phyloP scores from a whole-genome alignment of 768 basidiomycete species.

The Mycena metata region DNA sequence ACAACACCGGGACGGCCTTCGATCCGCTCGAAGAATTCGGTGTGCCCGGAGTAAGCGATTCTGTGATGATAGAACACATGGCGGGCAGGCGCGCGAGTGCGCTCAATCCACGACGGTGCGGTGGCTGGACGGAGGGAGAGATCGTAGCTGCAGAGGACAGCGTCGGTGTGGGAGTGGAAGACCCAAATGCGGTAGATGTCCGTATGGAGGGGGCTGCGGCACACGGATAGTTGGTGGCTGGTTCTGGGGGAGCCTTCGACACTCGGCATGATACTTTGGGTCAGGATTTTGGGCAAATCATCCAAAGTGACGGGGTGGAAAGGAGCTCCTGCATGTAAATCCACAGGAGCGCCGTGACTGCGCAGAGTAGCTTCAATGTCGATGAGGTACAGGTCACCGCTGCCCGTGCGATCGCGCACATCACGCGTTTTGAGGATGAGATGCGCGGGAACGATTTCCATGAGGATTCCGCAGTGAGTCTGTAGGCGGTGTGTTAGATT shows the following conservation, averaged over 20 bases:
- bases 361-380: background rate
- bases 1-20: too few species aligned
- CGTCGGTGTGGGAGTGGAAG: too few species aligned
- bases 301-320: background rate
- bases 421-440: background rate
- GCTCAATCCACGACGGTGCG: background rate
- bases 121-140: background rate
- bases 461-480: too few species aligned
- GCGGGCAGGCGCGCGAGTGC: too few species aligned
- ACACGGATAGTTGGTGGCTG: background rate
- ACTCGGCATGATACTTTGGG: too few species aligned
- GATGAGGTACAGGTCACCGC: background rate
- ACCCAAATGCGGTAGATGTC: background rate
- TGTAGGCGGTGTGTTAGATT: background rate
- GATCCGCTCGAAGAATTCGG: background rate
- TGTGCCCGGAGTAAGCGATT: constrained; percentile 1
- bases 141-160: background rate
- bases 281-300: background rate
- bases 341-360: background rate
- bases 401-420: background rate
- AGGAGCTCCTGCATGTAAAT: too few species aligned
- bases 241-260: background rate
- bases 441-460: background rate
- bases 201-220: background rate
- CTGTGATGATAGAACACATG: background rate